A percentile compares a stretch with the other conserved stretches of the same genome.
These are phyloP conservation scores for Solanum hybrid DNA, from an alignment of 305 asterid species.

Conservation along the genomic window DNA sequence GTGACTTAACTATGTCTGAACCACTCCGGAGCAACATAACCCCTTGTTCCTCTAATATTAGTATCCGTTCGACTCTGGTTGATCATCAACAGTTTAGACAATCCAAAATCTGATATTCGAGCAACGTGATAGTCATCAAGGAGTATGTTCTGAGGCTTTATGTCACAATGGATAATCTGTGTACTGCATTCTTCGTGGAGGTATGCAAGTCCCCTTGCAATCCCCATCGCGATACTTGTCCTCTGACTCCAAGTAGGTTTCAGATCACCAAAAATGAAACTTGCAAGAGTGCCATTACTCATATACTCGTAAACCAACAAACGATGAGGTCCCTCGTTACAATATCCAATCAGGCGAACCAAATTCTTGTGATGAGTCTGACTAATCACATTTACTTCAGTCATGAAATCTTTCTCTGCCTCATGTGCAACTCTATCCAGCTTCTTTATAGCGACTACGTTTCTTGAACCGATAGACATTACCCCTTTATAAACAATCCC, in stretches of 20 bases:
- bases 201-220: slow-evolving; percentile 41
- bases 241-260: slow-evolving; percentile 39
- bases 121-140: slow-evolving; percentile 34
- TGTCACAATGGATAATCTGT: slow-evolving; percentile 57
- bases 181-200: slow-evolving; percentile 51
- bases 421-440: no score
- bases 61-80: slow-evolving; percentile 39
- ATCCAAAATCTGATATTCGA: slow-evolving; percentile 51
- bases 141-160: slow-evolving; percentile 59
- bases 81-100: slow-evolving; percentile 39
- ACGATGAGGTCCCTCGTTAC: background rate
- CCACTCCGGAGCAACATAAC: slow-evolving; percentile 46
- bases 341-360: no score
- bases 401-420: no score
- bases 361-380: no score
- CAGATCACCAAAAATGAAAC: slow-evolving; percentile 20
- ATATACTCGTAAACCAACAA: slow-evolving; percentile 48
- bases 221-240: slow-evolving; percentile 29
- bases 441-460: no score
- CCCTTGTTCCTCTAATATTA: slow-evolving; percentile 42
- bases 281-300: slow-evolving; percentile 42
- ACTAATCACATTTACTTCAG: no score
- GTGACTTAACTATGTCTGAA: slow-evolving; percentile 32
- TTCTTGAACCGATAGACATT: no score
- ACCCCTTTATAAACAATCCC: no score